These are phyloP conservation scores for Rhynchosporium agropyri DNA, from an alignment of 2,329 filamentous ascomycete genomes.

Conservation along the genomic window DNA sequence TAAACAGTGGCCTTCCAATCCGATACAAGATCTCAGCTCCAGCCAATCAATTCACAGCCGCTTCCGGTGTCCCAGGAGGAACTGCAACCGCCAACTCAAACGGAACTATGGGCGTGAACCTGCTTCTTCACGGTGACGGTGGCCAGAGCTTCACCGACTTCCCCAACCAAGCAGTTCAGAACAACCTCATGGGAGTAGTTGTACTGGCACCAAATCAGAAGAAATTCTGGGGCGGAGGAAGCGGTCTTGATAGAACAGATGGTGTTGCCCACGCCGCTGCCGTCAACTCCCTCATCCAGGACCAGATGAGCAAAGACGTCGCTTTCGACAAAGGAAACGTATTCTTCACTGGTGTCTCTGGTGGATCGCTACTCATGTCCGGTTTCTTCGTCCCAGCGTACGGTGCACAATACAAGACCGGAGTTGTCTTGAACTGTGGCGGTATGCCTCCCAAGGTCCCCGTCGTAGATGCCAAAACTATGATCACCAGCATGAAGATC, in stretches of 20 bases:
- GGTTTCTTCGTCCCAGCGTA: slow-evolving; percentile 61
- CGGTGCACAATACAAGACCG: slow-evolving; percentile 43
- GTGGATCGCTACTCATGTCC: slow-evolving; percentile 55
- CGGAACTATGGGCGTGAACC: slow-evolving; percentile 54
- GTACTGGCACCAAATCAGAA: slow-evolving; percentile 60
- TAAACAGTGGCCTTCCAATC: slow-evolving; percentile 52
- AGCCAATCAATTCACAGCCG: slow-evolving; percentile 54
- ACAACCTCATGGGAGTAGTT: slow-evolving; percentile 76
- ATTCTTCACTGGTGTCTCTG: slow-evolving; percentile 60
- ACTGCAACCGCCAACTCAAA: slow-evolving; percentile 37
- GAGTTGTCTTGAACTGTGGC: slow-evolving; percentile 60
- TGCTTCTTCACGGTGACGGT: slow-evolving; percentile 62
- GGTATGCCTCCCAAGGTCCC: slow-evolving; percentile 55
- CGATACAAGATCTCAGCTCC: slow-evolving; percentile 60
- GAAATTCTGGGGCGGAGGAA: slow-evolving; percentile 60
- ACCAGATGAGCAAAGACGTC: slow-evolving; percentile 54
- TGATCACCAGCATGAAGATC: slow-evolving; percentile 52
- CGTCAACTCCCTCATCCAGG: slow-evolving; percentile 54
- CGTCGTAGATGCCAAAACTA: slow-evolving; percentile 48
- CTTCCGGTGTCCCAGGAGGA: slow-evolving; percentile 53
- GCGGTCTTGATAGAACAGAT: slow-evolving; percentile 55
- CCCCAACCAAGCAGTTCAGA: slow-evolving; percentile 73
- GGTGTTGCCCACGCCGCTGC: slow-evolving; percentile 59
- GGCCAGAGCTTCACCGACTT: slow-evolving; percentile 75
- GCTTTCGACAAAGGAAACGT: slow-evolving; percentile 56